Base-by-base conservation (phyloP, 2,329 filamentous ascomycete species). In the Sporothrix brunneoviolacea region DNA sequence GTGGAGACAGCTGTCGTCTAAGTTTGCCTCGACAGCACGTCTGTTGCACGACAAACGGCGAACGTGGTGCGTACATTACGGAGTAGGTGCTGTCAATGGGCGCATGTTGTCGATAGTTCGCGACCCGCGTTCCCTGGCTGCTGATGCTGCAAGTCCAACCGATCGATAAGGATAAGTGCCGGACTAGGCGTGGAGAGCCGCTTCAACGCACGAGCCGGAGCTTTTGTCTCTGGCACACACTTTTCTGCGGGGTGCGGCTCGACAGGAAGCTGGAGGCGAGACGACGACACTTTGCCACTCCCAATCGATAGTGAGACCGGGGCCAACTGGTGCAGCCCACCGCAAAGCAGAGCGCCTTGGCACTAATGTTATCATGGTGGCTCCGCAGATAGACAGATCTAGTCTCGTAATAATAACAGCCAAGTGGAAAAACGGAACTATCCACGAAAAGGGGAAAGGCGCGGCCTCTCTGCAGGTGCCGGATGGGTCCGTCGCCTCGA, bases 221-320 rank as follows among this genome's bases (percentile, higher is more conserved):
- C 24, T 28, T 28, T 28, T 28, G 6, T 10, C 24, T 6, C 24
- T 10, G 24, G 24, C 5, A 28, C 24, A 28, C 13, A 15, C 4
- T 35, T 35, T 35, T 22, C 12, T 37, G 24, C 22, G 32, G 40
- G 16, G 40, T 21, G 32, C 33, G 30, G 41, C 13, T 47, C 24
- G 15, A n/a, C 12, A 47, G 43, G 43, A 38, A 47, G 16, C 22
- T 47, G 30, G 21, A 47, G 43, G 43, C 43, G 43, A 47, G 19
- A 45, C 13, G 16, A 44, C 28, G 8, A 35, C 6, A 19, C 15
- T 4, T 18, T 13, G 10, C n/a, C 22, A 43, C 4, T 27, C 41
- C 41, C 4, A 32, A 43, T 30, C 41, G 28, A 18, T 43, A 22
- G 18, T 22, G 16, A 3, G 7, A 22, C 28, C 41, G 27, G 22